These are phyloP conservation scores for Trichoderma polysporum DNA, from an alignment of 2,329 filamentous ascomycete species.

Conservation along the genomic window DNA sequence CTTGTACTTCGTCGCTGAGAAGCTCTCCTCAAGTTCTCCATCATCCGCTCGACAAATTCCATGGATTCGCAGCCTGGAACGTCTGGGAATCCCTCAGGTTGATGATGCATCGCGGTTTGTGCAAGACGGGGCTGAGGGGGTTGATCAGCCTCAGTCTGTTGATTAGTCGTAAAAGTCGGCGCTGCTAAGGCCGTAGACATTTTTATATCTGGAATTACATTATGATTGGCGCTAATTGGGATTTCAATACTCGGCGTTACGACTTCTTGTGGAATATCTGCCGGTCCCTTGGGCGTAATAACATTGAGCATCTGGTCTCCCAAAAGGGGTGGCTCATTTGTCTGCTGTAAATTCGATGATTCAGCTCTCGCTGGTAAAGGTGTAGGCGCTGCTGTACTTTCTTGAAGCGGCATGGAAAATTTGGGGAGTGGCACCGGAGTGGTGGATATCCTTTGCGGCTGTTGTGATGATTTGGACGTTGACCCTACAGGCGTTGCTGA, in stretches of 20 bases:
- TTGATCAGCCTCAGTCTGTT: background rate
- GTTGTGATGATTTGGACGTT: background rate
- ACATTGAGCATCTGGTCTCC: background rate
- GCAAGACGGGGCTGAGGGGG: background rate
- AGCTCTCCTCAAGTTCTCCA: slow-evolving; percentile 49
- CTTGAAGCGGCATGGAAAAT: slow-evolving; percentile 21
- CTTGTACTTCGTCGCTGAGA: slow-evolving; percentile 26
- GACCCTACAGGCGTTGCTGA: background rate
- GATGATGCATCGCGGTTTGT: background rate
- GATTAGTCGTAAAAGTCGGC: background rate
- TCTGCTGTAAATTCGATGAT: slow-evolving; percentile 1
- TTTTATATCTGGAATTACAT: background rate
- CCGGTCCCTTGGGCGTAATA: background rate
- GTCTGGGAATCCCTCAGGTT: slow-evolving; percentile 40
- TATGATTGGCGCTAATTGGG: background rate
- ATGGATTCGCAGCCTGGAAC: slow-evolving; percentile 46
- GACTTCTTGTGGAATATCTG: background rate
- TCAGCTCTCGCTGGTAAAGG: background rate
- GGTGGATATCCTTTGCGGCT: slow-evolving; percentile 25
- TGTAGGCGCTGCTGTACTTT: background rate
- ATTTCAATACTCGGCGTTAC: background rate
- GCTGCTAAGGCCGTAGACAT: background rate
- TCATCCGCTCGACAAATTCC: slow-evolving; percentile 53
- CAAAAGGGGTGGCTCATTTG: background rate
- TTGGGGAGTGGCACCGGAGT: slow-evolving; percentile 37